Percentiles rank a stretch among this genome's conserved stretches.
Conservation (phyloP, 2,329 filamentous ascomycete species). For the Chaetothyriales sp. region DNA sequence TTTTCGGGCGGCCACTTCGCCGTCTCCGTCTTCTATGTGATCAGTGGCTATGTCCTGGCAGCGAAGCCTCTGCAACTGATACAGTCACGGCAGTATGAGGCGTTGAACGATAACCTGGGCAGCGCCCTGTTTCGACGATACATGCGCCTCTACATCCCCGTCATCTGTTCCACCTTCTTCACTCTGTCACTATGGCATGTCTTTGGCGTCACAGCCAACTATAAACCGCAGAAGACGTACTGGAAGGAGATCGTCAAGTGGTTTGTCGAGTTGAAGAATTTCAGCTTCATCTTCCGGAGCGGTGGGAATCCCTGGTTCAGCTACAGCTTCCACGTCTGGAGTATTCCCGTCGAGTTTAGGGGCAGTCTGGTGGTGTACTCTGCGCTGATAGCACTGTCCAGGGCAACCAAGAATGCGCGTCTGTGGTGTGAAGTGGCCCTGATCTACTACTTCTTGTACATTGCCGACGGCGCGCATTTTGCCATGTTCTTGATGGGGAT, state of each 20-base stretch:
- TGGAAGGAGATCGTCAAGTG: constrained; percentile 37
- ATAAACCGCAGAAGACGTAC: constrained; percentile 28
- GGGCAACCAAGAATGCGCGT: constrained; percentile 39
- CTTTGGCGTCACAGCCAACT: constrained; percentile 33
- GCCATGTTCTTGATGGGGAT: constrained; percentile 47
- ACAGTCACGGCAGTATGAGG: constrained; percentile 26
- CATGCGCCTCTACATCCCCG: constrained; percentile 35
- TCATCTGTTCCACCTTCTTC: constrained; percentile 41
- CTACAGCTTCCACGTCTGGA: constrained; percentile 48
- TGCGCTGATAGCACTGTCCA: constrained; percentile 40
- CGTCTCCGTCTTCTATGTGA: constrained; percentile 38
- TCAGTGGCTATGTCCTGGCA: constrained; percentile 39
- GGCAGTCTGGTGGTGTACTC: constrained; percentile 52
- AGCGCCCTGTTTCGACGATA: constrained; percentile 38
- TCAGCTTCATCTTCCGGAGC: constrained; percentile 49
- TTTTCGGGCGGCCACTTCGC: constrained; percentile 49
- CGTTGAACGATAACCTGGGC: constrained; percentile 29
- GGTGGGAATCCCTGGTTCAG: constrained; percentile 42
- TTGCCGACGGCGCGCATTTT: constrained; percentile 49
- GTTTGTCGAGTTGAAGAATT: constrained; percentile 49
- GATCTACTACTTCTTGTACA: constrained; percentile 51
- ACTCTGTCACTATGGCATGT: constrained; percentile 41
- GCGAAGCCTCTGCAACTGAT: constrained; percentile 31
- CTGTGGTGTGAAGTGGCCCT: constrained; percentile 39
- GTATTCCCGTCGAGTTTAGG: constrained; percentile 47